phyloP scores from a whole-genome alignment of 352 stramenopile genomes.

The Pythium rishiriense region DNA sequence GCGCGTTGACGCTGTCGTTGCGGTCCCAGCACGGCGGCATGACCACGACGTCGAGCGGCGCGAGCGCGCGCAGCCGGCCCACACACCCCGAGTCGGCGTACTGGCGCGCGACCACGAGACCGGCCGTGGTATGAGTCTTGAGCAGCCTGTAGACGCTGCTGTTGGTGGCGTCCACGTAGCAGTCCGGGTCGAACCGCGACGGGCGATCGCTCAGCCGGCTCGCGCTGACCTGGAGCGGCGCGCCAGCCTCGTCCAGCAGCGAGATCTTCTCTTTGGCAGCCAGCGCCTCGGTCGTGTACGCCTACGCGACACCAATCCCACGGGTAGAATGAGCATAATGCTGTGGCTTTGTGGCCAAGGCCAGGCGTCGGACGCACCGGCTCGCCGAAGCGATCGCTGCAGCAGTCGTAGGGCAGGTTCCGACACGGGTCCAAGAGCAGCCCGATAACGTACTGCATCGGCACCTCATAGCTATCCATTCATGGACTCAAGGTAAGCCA shows the following conservation, averaged over 20 bases:
- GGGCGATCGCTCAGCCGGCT: conserved; percentile 72
- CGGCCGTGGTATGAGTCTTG: conserved; percentile 46
- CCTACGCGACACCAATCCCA: conserved; percentile 20
- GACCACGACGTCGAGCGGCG: conserved; percentile 46
- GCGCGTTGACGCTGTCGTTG: conserved; percentile 72
- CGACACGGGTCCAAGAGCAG: conserved; percentile 84
- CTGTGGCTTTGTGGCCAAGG: too few relatives aligned
- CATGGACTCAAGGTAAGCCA: not conserved
- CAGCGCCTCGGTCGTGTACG: conserved; percentile 42
- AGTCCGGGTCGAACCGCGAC: conserved; percentile 70
- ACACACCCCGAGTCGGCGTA: conserved; percentile 61
- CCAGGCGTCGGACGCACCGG: conserved; percentile 35
- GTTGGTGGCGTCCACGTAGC: conserved; percentile 58
- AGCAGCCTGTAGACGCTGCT: conserved; percentile 55
- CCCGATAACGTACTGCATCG: conserved; percentile 74
- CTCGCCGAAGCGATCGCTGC: conserved; percentile 77
- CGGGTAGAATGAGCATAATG: too few relatives aligned
- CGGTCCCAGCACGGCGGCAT: conserved; percentile 83
- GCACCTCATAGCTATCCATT: conserved; percentile 39
- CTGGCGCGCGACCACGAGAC: conserved; percentile 47
- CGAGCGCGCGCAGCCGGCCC: conserved; percentile 46
- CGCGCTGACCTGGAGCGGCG: conserved; percentile 48
- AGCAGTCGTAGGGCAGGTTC: conserved; percentile 58
- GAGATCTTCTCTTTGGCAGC: conserved; percentile 55
- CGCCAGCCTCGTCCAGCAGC: conserved; percentile 68